These are phyloP conservation scores for Candida boleticola DNA, from an alignment of 805 yeast species.

Conservation along the genomic window DNA sequence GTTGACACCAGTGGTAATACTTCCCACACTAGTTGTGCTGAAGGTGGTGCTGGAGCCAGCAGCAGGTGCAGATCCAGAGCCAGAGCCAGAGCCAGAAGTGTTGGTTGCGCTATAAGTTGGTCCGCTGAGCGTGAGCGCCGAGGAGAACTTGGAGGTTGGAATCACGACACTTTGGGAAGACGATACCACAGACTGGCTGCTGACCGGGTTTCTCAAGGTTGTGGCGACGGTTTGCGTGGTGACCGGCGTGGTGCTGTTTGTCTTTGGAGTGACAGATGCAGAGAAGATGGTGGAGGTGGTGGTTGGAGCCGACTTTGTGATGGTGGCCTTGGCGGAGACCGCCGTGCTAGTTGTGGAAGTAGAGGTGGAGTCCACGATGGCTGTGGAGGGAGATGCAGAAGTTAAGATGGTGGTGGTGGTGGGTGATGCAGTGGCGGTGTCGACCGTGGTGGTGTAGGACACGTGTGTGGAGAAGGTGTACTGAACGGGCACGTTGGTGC, in stretches of 20 bases:
- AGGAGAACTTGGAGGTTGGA: slow-evolving; percentile 17
- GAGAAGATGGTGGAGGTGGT: slow-evolving; percentile 24
- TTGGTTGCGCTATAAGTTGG: background rate
- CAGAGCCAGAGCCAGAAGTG: background rate
- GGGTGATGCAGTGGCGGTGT: slow-evolving; percentile 7
- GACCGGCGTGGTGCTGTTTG: slow-evolving; percentile 22
- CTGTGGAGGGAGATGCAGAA: background rate
- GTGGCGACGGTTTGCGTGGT: slow-evolving; percentile 14
- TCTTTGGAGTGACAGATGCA: slow-evolving; percentile 17
- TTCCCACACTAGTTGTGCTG: background rate
- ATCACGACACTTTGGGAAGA: slow-evolving; percentile 22
- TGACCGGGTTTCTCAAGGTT: slow-evolving; percentile 27
- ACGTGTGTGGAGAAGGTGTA: slow-evolving; percentile 7
- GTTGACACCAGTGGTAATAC: background rate
- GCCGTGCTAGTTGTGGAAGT: background rate
- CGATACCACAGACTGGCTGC: slow-evolving; percentile 23
- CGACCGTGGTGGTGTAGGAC: slow-evolving; percentile 11
- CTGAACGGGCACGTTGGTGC: slow-evolving; percentile 8
- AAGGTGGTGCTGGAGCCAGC: background rate
- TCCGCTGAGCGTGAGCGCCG: slow-evolving; percentile 12
- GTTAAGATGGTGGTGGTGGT: slow-evolving; percentile 12
- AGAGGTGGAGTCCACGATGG: background rate
- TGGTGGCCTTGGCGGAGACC: slow-evolving; percentile 7
- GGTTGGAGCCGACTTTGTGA: slow-evolving; percentile 22
- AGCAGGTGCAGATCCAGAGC: background rate